phyloP scores from a whole-genome alignment of 1,284 basidiomycete genomes.

The Abortiporus biennis region DNA sequence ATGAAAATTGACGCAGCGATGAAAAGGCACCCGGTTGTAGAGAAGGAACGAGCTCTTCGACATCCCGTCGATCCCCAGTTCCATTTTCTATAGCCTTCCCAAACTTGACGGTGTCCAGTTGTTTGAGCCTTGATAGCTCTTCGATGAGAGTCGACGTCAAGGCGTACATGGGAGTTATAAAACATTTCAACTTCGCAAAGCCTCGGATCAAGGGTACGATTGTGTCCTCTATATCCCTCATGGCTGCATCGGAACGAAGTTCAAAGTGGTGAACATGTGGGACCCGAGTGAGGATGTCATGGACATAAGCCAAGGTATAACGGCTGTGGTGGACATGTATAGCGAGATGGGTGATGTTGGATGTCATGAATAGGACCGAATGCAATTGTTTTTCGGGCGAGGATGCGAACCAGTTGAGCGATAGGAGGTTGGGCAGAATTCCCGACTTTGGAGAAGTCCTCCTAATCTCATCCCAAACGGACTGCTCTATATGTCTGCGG shows the following conservation, averaged over 20 bases:
- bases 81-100: conserved; percentile 35
- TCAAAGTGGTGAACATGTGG: conserved; percentile 38
- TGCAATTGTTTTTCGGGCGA: conserved; percentile 20
- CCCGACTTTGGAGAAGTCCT: conserved; percentile 43
- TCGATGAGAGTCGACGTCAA: conserved; percentile 39
- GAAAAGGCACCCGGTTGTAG: conserved; percentile 45
- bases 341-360: conserved; percentile 27
- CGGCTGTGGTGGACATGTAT: conserved; percentile 20
- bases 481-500: conserved; percentile 19
- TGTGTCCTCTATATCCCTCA: conserved; percentile 28
- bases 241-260: conserved; percentile 29
- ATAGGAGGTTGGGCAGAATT: conserved; percentile 49
- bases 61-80: conserved; percentile 35
- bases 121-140: conserved; percentile 35
- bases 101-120: conserved; percentile 42
- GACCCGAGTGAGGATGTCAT: conserved; percentile 39
- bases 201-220: conserved; percentile 30
- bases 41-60: conserved; percentile 33
- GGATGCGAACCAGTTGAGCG: conserved; percentile 33
- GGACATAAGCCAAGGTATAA: conserved; percentile 30
- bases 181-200: conserved; percentile 37
- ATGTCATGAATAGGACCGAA: conserved; percentile 34
- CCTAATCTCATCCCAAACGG: conserved; percentile 40
- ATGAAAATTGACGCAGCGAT: conserved; percentile 40
- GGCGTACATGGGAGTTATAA: conserved; percentile 45